phyloP scores from a whole-genome alignment of 2,329 filamentous ascomycete genomes.

The Talaromyces sp. region DNA sequence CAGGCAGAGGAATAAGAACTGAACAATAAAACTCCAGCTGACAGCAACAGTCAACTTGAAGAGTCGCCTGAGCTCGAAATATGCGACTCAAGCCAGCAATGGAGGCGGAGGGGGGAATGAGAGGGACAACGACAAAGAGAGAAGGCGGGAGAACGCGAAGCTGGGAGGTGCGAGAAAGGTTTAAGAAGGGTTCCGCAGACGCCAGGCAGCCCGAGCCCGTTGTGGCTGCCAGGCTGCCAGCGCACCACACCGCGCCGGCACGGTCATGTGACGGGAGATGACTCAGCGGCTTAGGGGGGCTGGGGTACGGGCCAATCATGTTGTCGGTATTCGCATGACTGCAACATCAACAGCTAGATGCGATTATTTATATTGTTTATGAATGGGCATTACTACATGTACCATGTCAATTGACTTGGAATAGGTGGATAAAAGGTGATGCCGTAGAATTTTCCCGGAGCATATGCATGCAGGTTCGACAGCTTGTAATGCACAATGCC shows the following conservation, averaged over 20 bases:
- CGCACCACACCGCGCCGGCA: not conserved
- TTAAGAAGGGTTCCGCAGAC: conserved; percentile 8
- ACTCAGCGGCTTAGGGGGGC: not conserved
- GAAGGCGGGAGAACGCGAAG: conserved; percentile 2
- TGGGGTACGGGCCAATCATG: not conserved
- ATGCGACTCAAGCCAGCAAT: not conserved
- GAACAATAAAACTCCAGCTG: not conserved
- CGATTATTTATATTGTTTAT: too few relatives aligned
- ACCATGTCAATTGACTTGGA: too few relatives aligned
- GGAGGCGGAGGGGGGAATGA: not conserved
- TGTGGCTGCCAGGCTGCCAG: not conserved
- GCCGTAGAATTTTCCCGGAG: too few relatives aligned
- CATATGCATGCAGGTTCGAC: too few relatives aligned
- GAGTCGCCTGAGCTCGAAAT: not conserved
- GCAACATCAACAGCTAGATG: too few relatives aligned
- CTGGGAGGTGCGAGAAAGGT: conserved; percentile 3
- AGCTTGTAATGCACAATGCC: not conserved
- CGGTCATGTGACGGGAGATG: conserved; percentile 12
- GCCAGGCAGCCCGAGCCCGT: conserved; percentile 4
- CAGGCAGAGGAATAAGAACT: not conserved
- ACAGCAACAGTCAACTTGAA: not conserved
- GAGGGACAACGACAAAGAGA: not conserved
- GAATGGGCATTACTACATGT: too few relatives aligned
- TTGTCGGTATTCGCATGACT: too few relatives aligned
- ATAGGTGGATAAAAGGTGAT: too few relatives aligned